Evolutionary conservation across 345 rosid species (phyloP), one percentile per base, ranked within the genome.

Genomic region (Psidium friedrichsthalianum): DNA sequence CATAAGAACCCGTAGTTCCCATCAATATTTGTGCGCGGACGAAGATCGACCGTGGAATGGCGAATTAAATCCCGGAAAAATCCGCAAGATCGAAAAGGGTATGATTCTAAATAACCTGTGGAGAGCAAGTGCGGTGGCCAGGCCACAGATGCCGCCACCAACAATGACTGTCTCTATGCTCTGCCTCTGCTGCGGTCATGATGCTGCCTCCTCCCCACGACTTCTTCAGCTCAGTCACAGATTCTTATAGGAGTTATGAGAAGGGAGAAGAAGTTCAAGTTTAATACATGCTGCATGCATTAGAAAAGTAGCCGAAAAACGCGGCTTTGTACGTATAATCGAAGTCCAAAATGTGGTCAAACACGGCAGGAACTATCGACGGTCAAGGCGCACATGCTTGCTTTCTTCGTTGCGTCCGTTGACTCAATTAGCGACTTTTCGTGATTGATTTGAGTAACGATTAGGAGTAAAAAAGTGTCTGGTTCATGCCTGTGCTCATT

Each of bases 91-190:
- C 5, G 61, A 80, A 1, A 69, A 40, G 61, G 51, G 57, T 40
- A 27, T 24, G 55, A 61, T 29, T 61, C 20, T 12, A 47, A 83
- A 52, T 22, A 44, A 86, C 88, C 88, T 86, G 85, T 85, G 87
- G 56, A 87, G 85, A 74, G 89, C 89, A 3, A 87, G 87, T 2
- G 89, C 89, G 2, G 89, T 85, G 20, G 87, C 87, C 54, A 87
- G 89, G 32, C 87, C 87, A 36, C 87, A 69, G n/a, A 87, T 87
- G 36, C 88, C 85, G 22, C 85, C 85, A 9, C 85, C 85, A 6
- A 83, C 36, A 24, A 83, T 83, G 4, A 57, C 85, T 58, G 24
- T 58, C 85, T 56, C 3, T 1, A 27, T 40, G 4, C 4, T 83
- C 85, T 29, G 83, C 56, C 56, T 51, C 83, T n/a, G 22, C 83